Evolutionary conservation across 2,329 filamentous ascomycete species (phyloP).

Genomic region (Fusarium nurragi): DNA sequence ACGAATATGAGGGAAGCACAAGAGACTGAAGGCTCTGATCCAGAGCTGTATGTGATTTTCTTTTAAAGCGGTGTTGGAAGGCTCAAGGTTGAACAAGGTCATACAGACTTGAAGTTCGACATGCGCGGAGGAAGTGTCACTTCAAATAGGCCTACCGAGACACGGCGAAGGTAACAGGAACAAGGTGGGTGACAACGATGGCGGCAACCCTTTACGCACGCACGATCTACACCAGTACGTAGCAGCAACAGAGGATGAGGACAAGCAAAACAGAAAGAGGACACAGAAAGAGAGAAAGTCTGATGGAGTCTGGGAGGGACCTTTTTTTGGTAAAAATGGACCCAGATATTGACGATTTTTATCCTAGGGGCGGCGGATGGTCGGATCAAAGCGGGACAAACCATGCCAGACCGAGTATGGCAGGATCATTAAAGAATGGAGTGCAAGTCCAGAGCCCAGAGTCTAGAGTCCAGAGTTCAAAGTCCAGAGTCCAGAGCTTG

Average conservation of each 20-base stretch:
- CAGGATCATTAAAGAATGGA: conserved; percentile 8
- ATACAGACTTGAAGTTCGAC: conserved; percentile 9
- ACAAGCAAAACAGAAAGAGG: conserved; percentile 22
- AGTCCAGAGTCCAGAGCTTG: not conserved
- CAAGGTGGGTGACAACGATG: not conserved
- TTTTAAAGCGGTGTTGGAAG: not conserved
- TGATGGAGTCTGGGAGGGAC: conserved; percentile 29
- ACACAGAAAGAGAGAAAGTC: conserved; percentile 30
- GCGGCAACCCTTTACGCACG: conserved; percentile 5
- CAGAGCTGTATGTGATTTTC: not conserved
- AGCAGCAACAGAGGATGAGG: conserved; percentile 20
- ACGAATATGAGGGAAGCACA: not conserved
- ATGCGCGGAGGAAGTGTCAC: conserved; percentile 1
- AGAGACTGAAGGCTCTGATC: not conserved
- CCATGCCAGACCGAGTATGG: conserved; percentile 30
- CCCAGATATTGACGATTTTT: conserved; percentile 28
- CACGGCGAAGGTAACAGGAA: not conserved
- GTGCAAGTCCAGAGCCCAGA: not conserved
- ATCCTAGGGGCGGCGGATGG: conserved; percentile 26
- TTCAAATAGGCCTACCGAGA: conserved; percentile 2
- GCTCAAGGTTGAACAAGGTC: not conserved
- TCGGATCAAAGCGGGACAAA: conserved; percentile 37
- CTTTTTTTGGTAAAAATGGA: conserved; percentile 31
- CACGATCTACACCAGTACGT: conserved; percentile 17
- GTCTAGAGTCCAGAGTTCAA: not conserved